These are phyloP conservation scores for Paragyromitra xinjiangensis DNA, from an alignment of 495 filamentous ascomycete genomes.

Conservation along the genomic window DNA sequence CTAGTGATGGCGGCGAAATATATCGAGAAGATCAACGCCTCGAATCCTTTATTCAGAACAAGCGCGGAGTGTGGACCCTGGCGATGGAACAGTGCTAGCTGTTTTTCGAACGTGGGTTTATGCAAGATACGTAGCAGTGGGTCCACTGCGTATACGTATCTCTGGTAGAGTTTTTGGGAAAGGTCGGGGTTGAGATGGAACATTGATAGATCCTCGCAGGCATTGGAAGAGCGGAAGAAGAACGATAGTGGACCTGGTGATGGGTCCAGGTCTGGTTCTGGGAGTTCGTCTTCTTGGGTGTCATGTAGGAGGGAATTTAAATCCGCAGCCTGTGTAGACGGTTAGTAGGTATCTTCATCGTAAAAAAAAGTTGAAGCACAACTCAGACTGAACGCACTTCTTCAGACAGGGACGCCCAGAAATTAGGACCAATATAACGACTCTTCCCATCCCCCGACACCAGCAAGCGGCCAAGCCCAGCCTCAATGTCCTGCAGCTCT, in stretches of 20 bases:
- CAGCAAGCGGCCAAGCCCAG: slow-evolving; percentile 37
- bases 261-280: slow-evolving; percentile 5
- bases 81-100: slow-evolving; percentile 25
- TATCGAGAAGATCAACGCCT: slow-evolving; percentile 80
- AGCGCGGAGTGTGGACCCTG: slow-evolving; percentile 57
- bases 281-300: slow-evolving; percentile 20
- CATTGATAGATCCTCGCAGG: slow-evolving; percentile 31
- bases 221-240: slow-evolving; percentile 25
- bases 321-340: slow-evolving; percentile 35
- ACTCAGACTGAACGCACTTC: slow-evolving; percentile 33
- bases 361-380: not conserved
- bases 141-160: slow-evolving; percentile 75
- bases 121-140: slow-evolving; percentile 76
- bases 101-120: slow-evolving; percentile 64
- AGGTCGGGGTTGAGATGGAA: slow-evolving; percentile 24
- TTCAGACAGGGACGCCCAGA: slow-evolving; percentile 43
- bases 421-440: slow-evolving; percentile 49
- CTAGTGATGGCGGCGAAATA: slow-evolving; percentile 79
- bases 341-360: not conserved
- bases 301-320: slow-evolving; percentile 40
- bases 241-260: slow-evolving; percentile 18
- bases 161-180: slow-evolving; percentile 66
- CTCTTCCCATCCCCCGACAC: slow-evolving; percentile 47
- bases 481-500: slow-evolving; percentile 37
- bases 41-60: slow-evolving; percentile 64